Evolutionary conservation across 495 filamentous ascomycete genomes (phyloP).

Genomic region (Trichoderma reesei): DNA sequence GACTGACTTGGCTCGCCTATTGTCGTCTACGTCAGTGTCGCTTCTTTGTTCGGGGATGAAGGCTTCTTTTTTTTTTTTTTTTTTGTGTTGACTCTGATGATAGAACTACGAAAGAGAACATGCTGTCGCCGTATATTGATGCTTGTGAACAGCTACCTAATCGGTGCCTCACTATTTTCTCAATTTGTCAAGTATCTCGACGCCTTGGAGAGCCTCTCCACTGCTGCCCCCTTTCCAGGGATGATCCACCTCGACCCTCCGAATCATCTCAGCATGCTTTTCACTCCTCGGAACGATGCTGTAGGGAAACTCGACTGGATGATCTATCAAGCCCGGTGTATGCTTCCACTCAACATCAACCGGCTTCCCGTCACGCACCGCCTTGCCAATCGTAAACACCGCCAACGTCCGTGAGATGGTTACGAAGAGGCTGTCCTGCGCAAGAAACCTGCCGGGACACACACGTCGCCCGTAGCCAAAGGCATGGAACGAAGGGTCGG

Average conservation of each 20-base stretch:
- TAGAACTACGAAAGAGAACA: too few species aligned
- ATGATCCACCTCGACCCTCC: not conserved
- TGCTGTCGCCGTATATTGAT: too few species aligned
- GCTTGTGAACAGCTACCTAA: too few species aligned
- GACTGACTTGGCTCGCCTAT: too few species aligned
- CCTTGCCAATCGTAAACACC: slow-evolving; percentile 33
- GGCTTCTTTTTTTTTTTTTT: too few species aligned
- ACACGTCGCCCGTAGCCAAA: slow-evolving; percentile 44
- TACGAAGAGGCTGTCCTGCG: slow-evolving; percentile 34
- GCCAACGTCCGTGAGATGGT: slow-evolving; percentile 37
- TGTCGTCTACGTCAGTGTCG: too few species aligned
- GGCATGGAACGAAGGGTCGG: slow-evolving; percentile 27
- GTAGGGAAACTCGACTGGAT: not conserved
- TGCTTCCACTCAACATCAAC: not conserved
- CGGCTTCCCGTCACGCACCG: slow-evolving; percentile 16
- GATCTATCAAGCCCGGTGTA: not conserved
- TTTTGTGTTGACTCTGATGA: too few species aligned
- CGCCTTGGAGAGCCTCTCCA: not conserved
- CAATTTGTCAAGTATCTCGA: not conserved
- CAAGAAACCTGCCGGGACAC: slow-evolving; percentile 39
- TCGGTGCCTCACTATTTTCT: too few species aligned
- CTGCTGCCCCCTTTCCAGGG: not conserved
- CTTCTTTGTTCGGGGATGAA: too few species aligned
- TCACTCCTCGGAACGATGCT: not conserved
- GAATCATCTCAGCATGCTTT: not conserved